These are phyloP conservation scores for Sarocladium oryzae DNA, from an alignment of 2,329 filamentous ascomycete genomes.

Conservation along the genomic window DNA sequence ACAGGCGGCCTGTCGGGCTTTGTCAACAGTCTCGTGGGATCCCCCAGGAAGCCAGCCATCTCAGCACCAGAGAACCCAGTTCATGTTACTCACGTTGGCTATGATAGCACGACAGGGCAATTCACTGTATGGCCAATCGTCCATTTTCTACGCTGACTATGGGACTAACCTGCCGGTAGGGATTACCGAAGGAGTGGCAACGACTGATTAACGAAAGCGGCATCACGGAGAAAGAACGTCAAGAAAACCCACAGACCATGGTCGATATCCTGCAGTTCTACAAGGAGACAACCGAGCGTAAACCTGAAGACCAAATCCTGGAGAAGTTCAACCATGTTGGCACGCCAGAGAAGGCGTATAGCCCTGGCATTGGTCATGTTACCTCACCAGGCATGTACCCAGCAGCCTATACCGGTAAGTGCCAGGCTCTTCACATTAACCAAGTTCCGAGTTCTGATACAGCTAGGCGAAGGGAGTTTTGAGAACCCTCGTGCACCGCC, in stretches of 20 bases:
- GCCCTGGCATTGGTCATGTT: conserved; percentile 38
- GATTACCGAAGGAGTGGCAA: conserved; percentile 96
- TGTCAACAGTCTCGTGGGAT: conserved; percentile 75
- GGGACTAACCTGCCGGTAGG: conserved; percentile 42
- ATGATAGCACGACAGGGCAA: conserved; percentile 91
- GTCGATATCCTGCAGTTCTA: conserved; percentile 95
- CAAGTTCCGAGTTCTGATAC: neutral
- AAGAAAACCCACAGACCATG: conserved; percentile 91
- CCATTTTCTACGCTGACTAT: neutral
- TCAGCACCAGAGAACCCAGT: conserved; percentile 97
- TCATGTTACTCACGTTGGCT: conserved; percentile 95
- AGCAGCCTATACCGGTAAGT: conserved; percentile 50
- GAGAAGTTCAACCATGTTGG: conserved; percentile 94
- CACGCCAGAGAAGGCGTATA: conserved; percentile 35
- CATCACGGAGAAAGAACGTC: conserved; percentile 91
- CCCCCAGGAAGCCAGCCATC: conserved; percentile 85
- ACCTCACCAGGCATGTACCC: conserved; percentile 49
- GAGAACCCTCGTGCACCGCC: conserved; percentile 93
- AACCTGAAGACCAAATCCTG: conserved; percentile 79
- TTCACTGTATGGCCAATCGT: conserved; percentile 73
- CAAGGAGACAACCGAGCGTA: conserved; percentile 81
- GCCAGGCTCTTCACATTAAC: conserved; percentile 52
- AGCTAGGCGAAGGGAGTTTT: conserved; percentile 63
- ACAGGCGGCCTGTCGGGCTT: conserved; percentile 75
- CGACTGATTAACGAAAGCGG: conserved; percentile 90